phyloP scores from a whole-genome alignment of 352 stramenopile species.

The Phytophthora kernoviae region DNA sequence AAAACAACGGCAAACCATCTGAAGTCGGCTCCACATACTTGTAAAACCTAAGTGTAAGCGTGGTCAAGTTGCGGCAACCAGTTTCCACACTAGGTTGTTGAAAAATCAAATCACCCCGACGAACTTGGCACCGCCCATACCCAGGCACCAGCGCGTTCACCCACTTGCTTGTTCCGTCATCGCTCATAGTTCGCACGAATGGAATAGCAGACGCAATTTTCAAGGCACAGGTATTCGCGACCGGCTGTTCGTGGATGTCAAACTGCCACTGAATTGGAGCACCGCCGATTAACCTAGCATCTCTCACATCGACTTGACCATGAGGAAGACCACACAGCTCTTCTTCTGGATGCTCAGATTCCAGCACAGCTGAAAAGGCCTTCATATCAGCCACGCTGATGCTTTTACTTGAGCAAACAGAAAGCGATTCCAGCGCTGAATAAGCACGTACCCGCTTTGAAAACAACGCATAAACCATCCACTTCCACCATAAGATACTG shows the following conservation, averaged over 20 bases:
- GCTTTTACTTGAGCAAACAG: background rate
- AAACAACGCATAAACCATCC: background rate
- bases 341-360: background rate
- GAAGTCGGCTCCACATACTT: background rate
- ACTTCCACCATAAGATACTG: background rate
- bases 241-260: background rate
- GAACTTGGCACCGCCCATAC: background rate
- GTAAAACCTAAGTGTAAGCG: slow-evolving; percentile 6
- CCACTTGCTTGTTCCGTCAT: background rate
- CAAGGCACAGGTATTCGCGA: background rate
- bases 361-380: background rate
- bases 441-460: background rate
- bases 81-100: background rate
- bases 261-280: background rate
- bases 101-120: background rate
- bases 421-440: background rate
- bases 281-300: background rate
- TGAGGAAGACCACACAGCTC: background rate
- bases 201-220: background rate
- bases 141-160: slow-evolving; percentile 1
- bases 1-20: slow-evolving; percentile 8
- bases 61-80: background rate
- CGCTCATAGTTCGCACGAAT: background rate
- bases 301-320: background rate
- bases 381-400: background rate